Conservation (phyloP, 345 rosid genomes). For the Diplotaxis tenuifolia region DNA sequence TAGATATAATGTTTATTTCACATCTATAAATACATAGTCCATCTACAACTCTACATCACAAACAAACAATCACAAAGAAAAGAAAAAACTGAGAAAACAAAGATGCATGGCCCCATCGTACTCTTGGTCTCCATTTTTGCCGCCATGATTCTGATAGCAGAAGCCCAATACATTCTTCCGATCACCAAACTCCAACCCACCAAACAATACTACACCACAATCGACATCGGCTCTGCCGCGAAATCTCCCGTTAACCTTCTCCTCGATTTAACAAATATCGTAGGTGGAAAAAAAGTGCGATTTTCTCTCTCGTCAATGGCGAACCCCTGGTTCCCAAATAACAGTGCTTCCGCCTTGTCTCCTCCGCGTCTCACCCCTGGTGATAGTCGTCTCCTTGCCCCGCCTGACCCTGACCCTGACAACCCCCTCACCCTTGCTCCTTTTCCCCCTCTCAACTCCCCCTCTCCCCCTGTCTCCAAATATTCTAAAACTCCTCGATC, state of each 20-base stretch:
- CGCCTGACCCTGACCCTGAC: neutral
- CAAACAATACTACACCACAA: neutral
- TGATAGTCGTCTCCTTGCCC: neutral
- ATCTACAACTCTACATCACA: neutral
- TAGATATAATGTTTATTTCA: too few species aligned
- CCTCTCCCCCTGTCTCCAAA: too few species aligned
- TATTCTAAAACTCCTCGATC: too few species aligned
- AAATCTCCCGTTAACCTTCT: neutral
- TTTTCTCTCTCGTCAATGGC: neutral
- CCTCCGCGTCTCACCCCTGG: neutral
- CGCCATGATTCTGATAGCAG: neutral
- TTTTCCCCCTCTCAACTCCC: neutral
- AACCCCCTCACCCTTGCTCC: neutral
- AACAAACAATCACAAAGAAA: neutral
- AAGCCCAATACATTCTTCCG: neutral
- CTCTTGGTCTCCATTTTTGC: neutral
- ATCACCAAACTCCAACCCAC: neutral
- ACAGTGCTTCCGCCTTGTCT: neutral
- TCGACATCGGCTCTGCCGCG: neutral
- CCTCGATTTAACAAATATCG: too few species aligned
- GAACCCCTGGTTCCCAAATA: neutral
- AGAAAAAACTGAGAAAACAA: neutral
- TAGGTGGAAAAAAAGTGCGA: too few species aligned
- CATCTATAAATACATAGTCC: neutral
- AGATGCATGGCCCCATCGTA: neutral